Evolutionary conservation across 495 filamentous ascomycete genomes (phyloP).

Genomic region (Letharia columbiana): DNA sequence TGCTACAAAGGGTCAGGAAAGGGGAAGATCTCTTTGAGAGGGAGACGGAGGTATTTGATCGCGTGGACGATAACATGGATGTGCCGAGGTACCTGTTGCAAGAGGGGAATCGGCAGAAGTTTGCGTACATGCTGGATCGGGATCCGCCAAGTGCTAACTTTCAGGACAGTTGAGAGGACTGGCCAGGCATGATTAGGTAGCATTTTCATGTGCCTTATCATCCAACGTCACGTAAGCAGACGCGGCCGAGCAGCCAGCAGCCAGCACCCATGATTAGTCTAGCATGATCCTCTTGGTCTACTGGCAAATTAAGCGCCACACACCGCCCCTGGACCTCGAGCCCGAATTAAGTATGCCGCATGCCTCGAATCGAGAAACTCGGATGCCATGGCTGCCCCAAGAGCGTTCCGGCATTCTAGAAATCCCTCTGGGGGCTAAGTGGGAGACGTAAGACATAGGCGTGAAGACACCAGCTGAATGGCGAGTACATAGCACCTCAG

Average conservation of each 20-base stretch:
- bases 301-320: not conserved
- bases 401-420: not conserved
- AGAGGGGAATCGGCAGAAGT: slow-evolving; percentile 27
- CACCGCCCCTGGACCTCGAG: not conserved
- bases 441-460: not conserved
- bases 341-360: not conserved
- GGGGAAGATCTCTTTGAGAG: slow-evolving; percentile 47
- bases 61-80: slow-evolving; percentile 36
- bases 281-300: not conserved
- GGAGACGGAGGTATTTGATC: slow-evolving; percentile 36
- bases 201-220: not conserved
- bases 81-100: slow-evolving; percentile 34
- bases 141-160: slow-evolving; percentile 32
- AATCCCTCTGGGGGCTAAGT: not conserved
- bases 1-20: slow-evolving; percentile 39
- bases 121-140: slow-evolving; percentile 32
- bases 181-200: not conserved
- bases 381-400: not conserved
- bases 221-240: not conserved
- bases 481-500: not conserved
- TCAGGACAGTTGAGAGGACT: slow-evolving; percentile 19
- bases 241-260: not conserved
- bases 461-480: not conserved
- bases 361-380: not conserved
- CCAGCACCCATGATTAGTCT: not conserved